Percentiles rank a stretch among this genome's conserved stretches.
Evolutionary conservation across 495 filamentous ascomycete species (phyloP).

Genomic region (Penicillium salamii): DNA sequence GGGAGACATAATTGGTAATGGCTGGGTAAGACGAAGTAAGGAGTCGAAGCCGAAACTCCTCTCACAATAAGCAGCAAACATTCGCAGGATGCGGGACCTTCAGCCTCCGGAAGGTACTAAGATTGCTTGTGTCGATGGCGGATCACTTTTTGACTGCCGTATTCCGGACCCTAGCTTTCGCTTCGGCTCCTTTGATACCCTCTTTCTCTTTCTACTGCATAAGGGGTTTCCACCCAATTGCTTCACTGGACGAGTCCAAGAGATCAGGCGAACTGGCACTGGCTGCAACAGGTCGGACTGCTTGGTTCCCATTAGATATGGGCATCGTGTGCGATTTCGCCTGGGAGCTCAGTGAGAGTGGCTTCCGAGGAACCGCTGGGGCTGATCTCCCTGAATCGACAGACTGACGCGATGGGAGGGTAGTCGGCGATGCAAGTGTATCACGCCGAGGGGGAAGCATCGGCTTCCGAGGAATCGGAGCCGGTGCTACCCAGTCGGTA

Average conservation of each 20-base stretch:
- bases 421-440: constrained; percentile 3
- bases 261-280: constrained; percentile 17
- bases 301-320: background rate
- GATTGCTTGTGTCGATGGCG: constrained; percentile 40
- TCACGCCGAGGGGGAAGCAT: constrained; percentile 12
- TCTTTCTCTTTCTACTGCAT: constrained; percentile 16
- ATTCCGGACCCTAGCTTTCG: constrained; percentile 24
- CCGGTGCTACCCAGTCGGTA: constrained; percentile 65
- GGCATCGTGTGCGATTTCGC: background rate
- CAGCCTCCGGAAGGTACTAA: constrained; percentile 28
- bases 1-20: constrained; percentile 37
- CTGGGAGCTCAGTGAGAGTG: constrained; percentile 26
- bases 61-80: constrained; percentile 36
- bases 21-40: constrained; percentile 30
- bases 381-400: constrained; percentile 9
- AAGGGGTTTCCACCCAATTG: constrained; percentile 36
- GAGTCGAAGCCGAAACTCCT: constrained; percentile 44
- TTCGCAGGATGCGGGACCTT: constrained; percentile 41
- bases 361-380: constrained; percentile 36
- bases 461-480: constrained; percentile 1
- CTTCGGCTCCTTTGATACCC: constrained; percentile 42
- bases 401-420: background rate
- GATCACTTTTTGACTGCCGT: constrained; percentile 40
- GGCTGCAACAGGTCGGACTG: background rate
- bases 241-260: constrained; percentile 21